Base-by-base conservation (phyloP, 2,329 filamentous ascomycete species). In the Didymella arachidicola region DNA sequence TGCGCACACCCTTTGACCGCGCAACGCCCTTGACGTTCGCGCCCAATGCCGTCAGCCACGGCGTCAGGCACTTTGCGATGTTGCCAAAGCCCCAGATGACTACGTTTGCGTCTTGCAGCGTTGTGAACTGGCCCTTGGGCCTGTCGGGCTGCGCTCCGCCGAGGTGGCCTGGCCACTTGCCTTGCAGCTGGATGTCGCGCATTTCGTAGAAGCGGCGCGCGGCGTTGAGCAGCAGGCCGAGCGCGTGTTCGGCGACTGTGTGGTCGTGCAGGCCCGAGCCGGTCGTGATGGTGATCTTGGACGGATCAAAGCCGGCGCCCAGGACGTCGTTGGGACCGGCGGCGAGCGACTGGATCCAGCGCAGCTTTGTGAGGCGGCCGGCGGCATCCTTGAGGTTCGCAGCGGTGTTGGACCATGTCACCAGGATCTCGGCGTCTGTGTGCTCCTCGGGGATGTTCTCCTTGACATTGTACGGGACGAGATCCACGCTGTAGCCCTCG, bases 311-410 rank as follows among this genome's bases (percentile, higher is more conserved):
- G 55, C 86, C 87, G 26, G 86, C 87, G 50, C 71, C 73, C 18
- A 89, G 82, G 16, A 89, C 86, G 70, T 89, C 87, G 72, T 89
- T 89, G 65, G 87, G 87, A 0, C 87, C 87, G 0, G 87, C 86
- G 34, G 87, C 87, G 32, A 89, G 84, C 0, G 85, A 87, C 69
- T 89, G 87, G 74, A 89, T 88, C 86, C 86, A 89, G 63, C 80
- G 80, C 14, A 89, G 79, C 39, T 85, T 83, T 55, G 79, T 83
- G 72, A 88, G 78, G 58, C 83, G 81, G 49, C 71, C 64, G 2
- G 82, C 83, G 47, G 86, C 86, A 69, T 88, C 84, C 22, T 80
- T 75, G 59, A 89, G 84, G 78, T 88, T 88, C 14, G 77, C 77
- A 39, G 84, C 65, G 26, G 78, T 80, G 80, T 89, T 89, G 72